A percentile compares a stretch with the other conserved stretches of the same genome.
phyloP scores from a whole-genome alignment of 2,329 filamentous ascomycete genomes.

The Talaromyces sp. region DNA sequence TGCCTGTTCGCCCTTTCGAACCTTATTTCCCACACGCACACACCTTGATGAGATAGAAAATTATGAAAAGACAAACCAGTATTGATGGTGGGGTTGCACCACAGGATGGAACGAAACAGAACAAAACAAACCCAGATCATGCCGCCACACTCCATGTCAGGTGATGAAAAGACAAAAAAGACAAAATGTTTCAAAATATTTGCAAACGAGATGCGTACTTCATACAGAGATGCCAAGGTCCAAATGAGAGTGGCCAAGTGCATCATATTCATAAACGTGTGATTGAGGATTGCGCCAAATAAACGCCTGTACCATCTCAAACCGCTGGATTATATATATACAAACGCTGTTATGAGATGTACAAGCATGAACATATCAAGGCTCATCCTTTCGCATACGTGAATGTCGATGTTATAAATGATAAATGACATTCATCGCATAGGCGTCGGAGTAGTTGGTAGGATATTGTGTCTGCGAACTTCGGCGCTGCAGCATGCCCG shows the following conservation, averaged over 20 bases:
- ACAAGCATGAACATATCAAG: not conserved
- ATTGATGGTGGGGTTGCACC: slow-evolving; percentile 20
- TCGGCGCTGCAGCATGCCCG: slow-evolving; percentile 39
- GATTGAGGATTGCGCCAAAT: not conserved
- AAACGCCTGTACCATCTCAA: slow-evolving; percentile 6
- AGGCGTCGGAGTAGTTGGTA: not conserved
- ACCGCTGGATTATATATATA: slow-evolving; percentile 9
- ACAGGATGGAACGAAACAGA: slow-evolving; percentile 13
- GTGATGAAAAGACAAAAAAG: slow-evolving; percentile 2
- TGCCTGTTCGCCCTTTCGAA: slow-evolving; percentile 9
- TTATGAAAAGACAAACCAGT: slow-evolving; percentile 19
- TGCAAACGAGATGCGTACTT: slow-evolving; percentile 13
- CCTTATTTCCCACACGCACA: not conserved
- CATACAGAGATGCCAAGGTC: slow-evolving; percentile 14
- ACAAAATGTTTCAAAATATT: not conserved
- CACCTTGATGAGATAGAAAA: not conserved
- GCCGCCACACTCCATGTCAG: slow-evolving; percentile 14
- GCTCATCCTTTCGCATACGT: not conserved
- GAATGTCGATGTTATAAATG: not conserved
- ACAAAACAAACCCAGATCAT: slow-evolving; percentile 4
- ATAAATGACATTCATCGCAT: slow-evolving; percentile 7
- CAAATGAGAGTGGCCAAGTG: not conserved
- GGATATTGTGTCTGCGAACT: slow-evolving; percentile 11
- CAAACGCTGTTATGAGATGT: slow-evolving; percentile 12
- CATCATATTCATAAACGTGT: slow-evolving; percentile 10